phyloP scores from a whole-genome alignment of 768 basidiomycete genomes.

The Pleurotus citrinopileatus region DNA sequence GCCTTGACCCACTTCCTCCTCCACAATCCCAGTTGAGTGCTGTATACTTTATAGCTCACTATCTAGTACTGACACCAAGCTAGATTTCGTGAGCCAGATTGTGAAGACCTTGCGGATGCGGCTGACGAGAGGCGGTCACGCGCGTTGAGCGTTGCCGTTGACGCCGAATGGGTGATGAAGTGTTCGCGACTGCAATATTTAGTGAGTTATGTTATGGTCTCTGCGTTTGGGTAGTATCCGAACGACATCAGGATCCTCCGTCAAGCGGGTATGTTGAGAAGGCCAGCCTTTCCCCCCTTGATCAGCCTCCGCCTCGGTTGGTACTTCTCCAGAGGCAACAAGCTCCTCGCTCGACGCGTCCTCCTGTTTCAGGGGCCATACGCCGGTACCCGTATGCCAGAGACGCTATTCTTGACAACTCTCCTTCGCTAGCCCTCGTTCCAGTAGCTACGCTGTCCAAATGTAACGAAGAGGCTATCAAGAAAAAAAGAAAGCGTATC shows the following conservation, averaged over 20 bases:
- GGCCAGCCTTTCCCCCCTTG: slow-evolving; percentile 1
- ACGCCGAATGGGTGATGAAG: slow-evolving; percentile 26
- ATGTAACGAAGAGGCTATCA: slow-evolving; percentile 12
- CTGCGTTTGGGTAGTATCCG: not conserved
- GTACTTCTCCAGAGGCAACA: slow-evolving; percentile 29
- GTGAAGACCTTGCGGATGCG: slow-evolving; percentile 42
- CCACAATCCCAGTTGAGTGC: not conserved
- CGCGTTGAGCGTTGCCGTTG: slow-evolving; percentile 38
- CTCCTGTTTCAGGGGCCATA: slow-evolving; percentile 30
- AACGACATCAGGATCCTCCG: not conserved
- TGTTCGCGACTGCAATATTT: slow-evolving; percentile 18
- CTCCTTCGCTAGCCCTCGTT: slow-evolving; percentile 18
- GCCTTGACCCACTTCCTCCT: slow-evolving; percentile 3
- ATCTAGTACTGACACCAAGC: not conserved
- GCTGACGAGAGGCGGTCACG: slow-evolving; percentile 40
- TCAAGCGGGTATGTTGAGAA: slow-evolving; percentile 11
- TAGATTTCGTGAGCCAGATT: slow-evolving; percentile 47
- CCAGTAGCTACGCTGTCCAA: not conserved
- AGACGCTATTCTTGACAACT: slow-evolving; percentile 15
- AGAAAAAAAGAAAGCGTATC: slow-evolving; percentile 16
- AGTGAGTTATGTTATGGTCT: slow-evolving; percentile 13
- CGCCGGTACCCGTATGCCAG: slow-evolving; percentile 31
- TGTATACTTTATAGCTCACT: not conserved
- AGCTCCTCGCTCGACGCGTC: slow-evolving; percentile 34
- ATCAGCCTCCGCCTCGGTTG: slow-evolving; percentile 19